Evolutionary conservation across 768 basidiomycete genomes (phyloP).

Genomic region (Mycena filopes): DNA sequence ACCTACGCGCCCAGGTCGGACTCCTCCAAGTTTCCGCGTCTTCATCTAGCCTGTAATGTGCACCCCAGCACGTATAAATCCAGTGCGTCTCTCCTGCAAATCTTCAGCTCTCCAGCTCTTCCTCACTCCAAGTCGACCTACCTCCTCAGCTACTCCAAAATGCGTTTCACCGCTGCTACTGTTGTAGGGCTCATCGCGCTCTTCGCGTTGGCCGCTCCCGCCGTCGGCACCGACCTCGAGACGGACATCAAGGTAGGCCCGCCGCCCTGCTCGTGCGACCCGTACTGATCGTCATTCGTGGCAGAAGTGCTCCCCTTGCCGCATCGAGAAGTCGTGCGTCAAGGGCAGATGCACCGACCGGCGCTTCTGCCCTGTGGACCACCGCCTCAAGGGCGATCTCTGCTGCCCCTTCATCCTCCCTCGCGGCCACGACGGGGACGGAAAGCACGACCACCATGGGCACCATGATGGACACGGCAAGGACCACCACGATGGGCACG

Average conservation of each 20-base stretch:
- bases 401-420: neutral
- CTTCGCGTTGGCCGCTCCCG: slow-evolving; percentile 2
- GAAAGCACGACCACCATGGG: neutral
- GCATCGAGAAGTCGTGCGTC: neutral
- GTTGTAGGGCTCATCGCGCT: slow-evolving; percentile 6
- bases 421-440: neutral
- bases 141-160: neutral
- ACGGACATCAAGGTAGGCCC: neutral
- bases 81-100: neutral
- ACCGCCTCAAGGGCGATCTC: neutral
- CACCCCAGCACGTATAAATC: neutral
- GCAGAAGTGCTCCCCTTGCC: neutral
- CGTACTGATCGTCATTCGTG: too few species aligned
- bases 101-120: neutral
- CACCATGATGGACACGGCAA: neutral
- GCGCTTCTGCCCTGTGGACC: neutral
- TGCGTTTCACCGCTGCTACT: slow-evolving; percentile 4
- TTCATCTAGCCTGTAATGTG: slow-evolving; percentile 2
- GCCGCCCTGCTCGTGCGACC: too few species aligned
- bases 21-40: too few species aligned
- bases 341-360: neutral
- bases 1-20: neutral
- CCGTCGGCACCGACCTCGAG: neutral
- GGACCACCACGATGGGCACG: neutral
- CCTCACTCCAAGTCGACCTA: neutral